Evolutionary conservation across 2,329 filamentous ascomycete species (phyloP).

Genomic region (Phialocephala subalpina): DNA sequence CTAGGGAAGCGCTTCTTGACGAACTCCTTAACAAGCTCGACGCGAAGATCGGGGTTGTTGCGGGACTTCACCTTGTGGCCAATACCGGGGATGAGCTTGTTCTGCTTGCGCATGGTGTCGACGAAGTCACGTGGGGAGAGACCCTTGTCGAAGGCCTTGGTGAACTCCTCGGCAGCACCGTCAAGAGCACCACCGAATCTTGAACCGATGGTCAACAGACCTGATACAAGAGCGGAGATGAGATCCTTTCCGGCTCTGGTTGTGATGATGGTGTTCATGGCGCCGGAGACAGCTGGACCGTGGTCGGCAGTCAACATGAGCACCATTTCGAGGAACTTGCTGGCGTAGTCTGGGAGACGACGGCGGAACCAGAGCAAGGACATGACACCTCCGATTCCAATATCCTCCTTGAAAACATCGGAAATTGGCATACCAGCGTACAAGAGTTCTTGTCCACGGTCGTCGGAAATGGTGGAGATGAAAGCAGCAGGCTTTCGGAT

Average conservation of each 20-base stretch:
- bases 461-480: conserved; percentile 99
- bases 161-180: conserved; percentile 98
- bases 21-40: conserved; percentile 99
- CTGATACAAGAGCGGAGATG: conserved; percentile 92
- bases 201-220: conserved; percentile 97
- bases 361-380: conserved; percentile 99
- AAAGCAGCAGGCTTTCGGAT: conserved; percentile 99
- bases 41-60: conserved; percentile 99
- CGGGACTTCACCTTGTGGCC: conserved; percentile 99
- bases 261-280: conserved; percentile 99
- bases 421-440: conserved; percentile 99
- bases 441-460: conserved; percentile 98
- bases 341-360: conserved; percentile 92
- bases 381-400: conserved; percentile 99
- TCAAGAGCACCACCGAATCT: conserved; percentile 98
- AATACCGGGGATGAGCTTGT: conserved; percentile 99
- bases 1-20: conserved; percentile 96
- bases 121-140: conserved; percentile 98
- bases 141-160: conserved; percentile 97
- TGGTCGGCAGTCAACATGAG: conserved; percentile 99
- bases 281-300: conserved; percentile 97
- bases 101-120: conserved; percentile 98
- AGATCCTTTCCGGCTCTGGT: conserved; percentile 99
- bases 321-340: conserved; percentile 99
- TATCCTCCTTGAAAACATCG: conserved; percentile 99